A percentile compares a stretch with the other conserved stretches of the same genome.
phyloP scores from a whole-genome alignment of 306 rosid species.

The Begonia loranthoides region DNA sequence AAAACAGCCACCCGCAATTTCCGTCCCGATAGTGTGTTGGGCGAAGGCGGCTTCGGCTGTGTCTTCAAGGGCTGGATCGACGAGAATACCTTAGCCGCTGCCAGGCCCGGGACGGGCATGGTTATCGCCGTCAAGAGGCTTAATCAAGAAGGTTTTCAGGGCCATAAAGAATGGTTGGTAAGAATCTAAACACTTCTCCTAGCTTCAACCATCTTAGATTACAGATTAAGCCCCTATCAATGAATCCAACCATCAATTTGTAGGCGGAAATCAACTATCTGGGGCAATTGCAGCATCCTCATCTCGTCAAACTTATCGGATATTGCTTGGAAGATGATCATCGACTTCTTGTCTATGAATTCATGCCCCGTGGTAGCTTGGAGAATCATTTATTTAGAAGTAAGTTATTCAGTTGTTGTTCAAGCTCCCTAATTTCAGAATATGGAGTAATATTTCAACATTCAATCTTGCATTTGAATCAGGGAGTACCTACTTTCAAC shows the following conservation, averaged over 20 bases:
- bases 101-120: conserved; percentile 74
- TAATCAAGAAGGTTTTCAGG: conserved; percentile 91
- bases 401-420: conserved; percentile 32
- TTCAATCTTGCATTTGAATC: conserved; percentile 3
- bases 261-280: conserved; percentile 87
- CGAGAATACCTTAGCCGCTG: conserved; percentile 57
- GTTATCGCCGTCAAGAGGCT: conserved; percentile 92
- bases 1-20: conserved; percentile 83
- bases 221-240: background rate
- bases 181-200: conserved; percentile 16
- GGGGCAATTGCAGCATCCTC: conserved; percentile 85
- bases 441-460: no score
- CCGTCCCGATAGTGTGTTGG: conserved; percentile 93
- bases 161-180: conserved; percentile 99
- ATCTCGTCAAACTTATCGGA: conserved; percentile 87
- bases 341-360: conserved; percentile 84
- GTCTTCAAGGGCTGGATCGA: conserved; percentile 97
- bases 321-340: conserved; percentile 97
- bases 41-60: conserved; percentile 93
- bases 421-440: background rate
- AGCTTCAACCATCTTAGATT: background rate
- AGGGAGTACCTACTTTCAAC: conserved; percentile 85
- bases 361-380: conserved; percentile 76
- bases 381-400: conserved; percentile 91
- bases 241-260: background rate